Evolutionary conservation across 2,329 filamentous ascomycete genomes (phyloP), one percentile per base, ranked within the genome.

Genomic region (Nemania diffusa): DNA sequence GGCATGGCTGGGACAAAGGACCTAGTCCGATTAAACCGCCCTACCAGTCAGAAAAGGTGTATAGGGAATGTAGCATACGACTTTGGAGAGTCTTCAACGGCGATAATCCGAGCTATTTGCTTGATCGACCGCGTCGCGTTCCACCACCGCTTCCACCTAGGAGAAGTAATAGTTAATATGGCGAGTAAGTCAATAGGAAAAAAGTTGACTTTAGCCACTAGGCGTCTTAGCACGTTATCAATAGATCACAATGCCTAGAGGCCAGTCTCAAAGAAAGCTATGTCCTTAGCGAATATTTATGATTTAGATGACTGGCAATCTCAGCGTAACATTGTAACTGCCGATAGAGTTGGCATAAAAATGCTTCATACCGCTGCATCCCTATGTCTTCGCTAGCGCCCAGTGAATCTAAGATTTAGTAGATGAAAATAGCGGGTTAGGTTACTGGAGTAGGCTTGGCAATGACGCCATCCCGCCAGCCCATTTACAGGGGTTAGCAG

Each of bases 1-100:
- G 84, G 29, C 89, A 91, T 74, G 89, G 84, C 0, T 91, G 89
- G 84, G 89, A 91, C 73, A 91, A 91, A 78, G 85, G 85, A 29
- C 88, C 88, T 0, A 90, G 89, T 73, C 88, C 87, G 4, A 75
- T 87, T 26, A 83, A 81, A 62, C 83, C 84, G 37, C 84, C 84
- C 2, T 79, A 80, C 0, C 83, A 83, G 26, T 83, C 85, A n/a
- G 79, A 84, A 71, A 79, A 82, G 61, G 79, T 88, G 65, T 90
- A 90, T 73, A 71, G 79, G 44, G 80, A 84, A 69, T 88, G 86
- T 53, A 87, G 86, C 67, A 79, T 77, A 69, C 81, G 83, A 75
- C 73, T 89, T 73, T 81, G 78, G 71, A 78, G 80, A 60, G 82
- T 85, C 0, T 81, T 83, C 74, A 73, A 74, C 51, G 72, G 73